These are phyloP conservation scores for Liquidambar formosana DNA, from an alignment of 164 flowering plant genomes.

Conservation along the genomic window DNA sequence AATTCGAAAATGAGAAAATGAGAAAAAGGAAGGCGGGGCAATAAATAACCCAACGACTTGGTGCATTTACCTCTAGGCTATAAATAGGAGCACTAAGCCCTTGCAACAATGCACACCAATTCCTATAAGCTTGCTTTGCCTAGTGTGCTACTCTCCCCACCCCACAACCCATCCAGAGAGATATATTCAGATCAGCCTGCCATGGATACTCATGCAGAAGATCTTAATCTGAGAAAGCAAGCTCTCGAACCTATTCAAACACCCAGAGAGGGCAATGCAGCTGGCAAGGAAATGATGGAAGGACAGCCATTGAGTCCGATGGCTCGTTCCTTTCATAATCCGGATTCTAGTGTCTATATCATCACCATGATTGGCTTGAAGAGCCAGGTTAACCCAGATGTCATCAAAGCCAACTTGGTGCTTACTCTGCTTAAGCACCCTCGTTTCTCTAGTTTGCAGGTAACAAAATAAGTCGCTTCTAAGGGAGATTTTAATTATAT, in stretches of 20 bases:
- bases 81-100: too few species aligned
- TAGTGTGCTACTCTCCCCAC: too few species aligned
- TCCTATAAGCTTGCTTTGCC: too few species aligned
- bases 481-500: too few species aligned
- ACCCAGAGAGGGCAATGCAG: background rate
- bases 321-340: constrained; percentile 45
- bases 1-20: too few species aligned
- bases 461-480: background rate
- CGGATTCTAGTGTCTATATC: constrained; percentile 33
- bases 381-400: constrained; percentile 23
- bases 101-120: too few species aligned
- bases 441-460: constrained; percentile 58
- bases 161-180: too few species aligned
- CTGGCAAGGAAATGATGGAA: constrained; percentile 5
- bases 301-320: constrained; percentile 50
- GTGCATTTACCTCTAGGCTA: too few species aligned
- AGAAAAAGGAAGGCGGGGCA: too few species aligned
- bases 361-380: constrained; percentile 47
- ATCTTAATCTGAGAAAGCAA: constrained; percentile 7
- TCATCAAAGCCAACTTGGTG: constrained; percentile 23
- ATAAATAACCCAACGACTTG: too few species aligned
- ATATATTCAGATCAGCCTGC: too few species aligned
- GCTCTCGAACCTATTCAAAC: constrained; percentile 17
- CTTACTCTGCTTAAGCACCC: constrained; percentile 38
- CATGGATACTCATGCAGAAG: background rate